Conservation (phyloP, 805 yeast species). For the Ogataea allantospora region DNA sequence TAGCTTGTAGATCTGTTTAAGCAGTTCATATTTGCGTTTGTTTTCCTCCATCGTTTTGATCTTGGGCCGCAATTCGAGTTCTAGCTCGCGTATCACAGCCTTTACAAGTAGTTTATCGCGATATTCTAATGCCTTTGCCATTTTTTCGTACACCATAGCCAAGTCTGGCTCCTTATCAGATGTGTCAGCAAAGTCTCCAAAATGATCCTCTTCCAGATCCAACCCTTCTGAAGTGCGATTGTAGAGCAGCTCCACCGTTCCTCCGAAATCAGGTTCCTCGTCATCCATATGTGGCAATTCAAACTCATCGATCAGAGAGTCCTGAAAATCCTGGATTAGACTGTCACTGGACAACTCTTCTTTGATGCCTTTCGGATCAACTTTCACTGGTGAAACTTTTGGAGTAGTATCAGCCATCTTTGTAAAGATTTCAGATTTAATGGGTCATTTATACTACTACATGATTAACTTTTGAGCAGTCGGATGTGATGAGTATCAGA, state of each 20-base stretch:
- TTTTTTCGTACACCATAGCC: conserved; percentile 13
- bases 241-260: conserved; percentile 18
- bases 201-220: conserved; percentile 12
- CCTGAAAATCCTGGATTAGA: conserved; percentile 14
- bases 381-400: conserved; percentile 1
- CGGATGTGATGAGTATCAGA: conserved; percentile 5
- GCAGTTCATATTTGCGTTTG: conserved; percentile 25
- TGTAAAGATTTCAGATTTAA: background rate
- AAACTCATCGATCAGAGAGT: conserved; percentile 16
- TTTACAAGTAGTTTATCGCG: conserved; percentile 24
- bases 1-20: conserved; percentile 25
- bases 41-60: conserved; percentile 19
- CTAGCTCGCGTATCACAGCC: conserved; percentile 21
- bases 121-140: conserved; percentile 15
- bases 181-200: conserved; percentile 14
- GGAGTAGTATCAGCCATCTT: background rate
- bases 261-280: conserved; percentile 19
- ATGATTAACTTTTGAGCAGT: conserved; percentile 3
- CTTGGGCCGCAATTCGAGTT: conserved; percentile 25
- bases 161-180: conserved; percentile 5
- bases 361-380: background rate
- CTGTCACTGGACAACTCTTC: conserved; percentile 19
- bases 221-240: conserved; percentile 20
- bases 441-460: background rate
- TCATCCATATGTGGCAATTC: conserved; percentile 14